Evolutionary conservation across 345 rosid species (phyloP), one percentile per base, ranked within the genome.

Genomic region (Crucihimalaya himalaica): DNA sequence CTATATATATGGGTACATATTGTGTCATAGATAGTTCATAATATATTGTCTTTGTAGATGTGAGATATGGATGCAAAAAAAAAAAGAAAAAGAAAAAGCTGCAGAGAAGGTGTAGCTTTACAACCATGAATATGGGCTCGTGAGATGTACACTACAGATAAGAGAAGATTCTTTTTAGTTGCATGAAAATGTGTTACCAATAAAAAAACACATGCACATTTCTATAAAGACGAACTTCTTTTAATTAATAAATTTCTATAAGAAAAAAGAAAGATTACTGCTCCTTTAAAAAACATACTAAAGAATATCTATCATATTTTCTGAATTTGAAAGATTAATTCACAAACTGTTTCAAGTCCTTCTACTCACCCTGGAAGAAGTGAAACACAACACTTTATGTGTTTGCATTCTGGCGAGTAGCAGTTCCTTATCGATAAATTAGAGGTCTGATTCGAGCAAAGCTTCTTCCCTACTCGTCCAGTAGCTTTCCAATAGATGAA

Each of bases 71-170:
- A 68, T 54, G 31, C 70, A 69, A 23, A 60, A 43, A 75, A 34
- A 5, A 10, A 13, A 75, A 34, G 3, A 10, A 13, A 68, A 60
- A 53, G 21, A 34, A 57, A 76, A 76, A 43, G 75, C 79, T 76
- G 79, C 70, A 69, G 50, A 61, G 40, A 54, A 53, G 42, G 57
- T 63, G 70, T 19, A 54, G 65, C 79, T 76, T 69, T 76, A 76
- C 57, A 51, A 62, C 47, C 65, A 62, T 53, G 65, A 20, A 69
- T 43, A 76, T 76, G 75, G 70, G 68, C 73, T 58, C 66, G 39
- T 52, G 74, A 68, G 69, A 51, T 60, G 73, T 51, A 51, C 51
- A 66, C 28, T 47, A 74, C 52, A 58, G 61, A 32, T 58, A 29
- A 51, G 61, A 58, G 67, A 75, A 60, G 54, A 69, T 53, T 48